These are phyloP conservation scores for Eucommia ulmoides DNA, from an alignment of 257 asterid genomes.

Conservation along the genomic window DNA sequence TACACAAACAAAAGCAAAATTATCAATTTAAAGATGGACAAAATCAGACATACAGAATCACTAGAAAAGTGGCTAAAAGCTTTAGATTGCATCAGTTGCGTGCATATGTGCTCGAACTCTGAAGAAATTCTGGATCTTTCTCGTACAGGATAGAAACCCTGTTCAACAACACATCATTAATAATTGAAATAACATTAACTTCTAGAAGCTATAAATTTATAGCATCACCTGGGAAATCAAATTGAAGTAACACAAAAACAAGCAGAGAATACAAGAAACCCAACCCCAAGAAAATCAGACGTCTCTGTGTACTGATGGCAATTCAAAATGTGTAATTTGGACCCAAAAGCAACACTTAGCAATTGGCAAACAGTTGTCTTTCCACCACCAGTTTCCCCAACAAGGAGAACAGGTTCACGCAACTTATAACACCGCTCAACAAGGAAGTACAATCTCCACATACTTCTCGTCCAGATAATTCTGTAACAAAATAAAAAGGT, in stretches of 20 bases:
- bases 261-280: constrained; percentile 16
- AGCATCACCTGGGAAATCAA: too few relatives aligned
- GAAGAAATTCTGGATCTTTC: constrained; percentile 58
- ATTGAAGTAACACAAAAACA: constrained; percentile 1
- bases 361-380: constrained; percentile 90
- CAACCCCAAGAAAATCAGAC: constrained; percentile 95
- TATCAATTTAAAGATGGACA: background rate
- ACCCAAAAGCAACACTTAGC: constrained; percentile 58
- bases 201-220: background rate
- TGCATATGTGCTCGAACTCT: constrained; percentile 53
- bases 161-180: constrained; percentile 18
- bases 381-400: constrained; percentile 99
- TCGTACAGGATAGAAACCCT: constrained; percentile 94
- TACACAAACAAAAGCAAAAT: too few relatives aligned
- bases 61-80: constrained; percentile 50
- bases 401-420: constrained; percentile 98
- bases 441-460: constrained; percentile 76
- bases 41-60: constrained; percentile 41
- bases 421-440: constrained; percentile 75
- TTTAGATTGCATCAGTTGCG: constrained; percentile 33
- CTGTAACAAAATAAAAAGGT: constrained; percentile 18
- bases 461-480: constrained; percentile 74
- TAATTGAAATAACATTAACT: background rate
- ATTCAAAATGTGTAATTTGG: constrained; percentile 70
- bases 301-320: constrained; percentile 97